A percentile compares a stretch with the other conserved stretches of the same genome.
These are phyloP conservation scores for Phaeosphaeriaceae sp. DNA, from an alignment of 2,329 filamentous ascomycete genomes.

Conservation along the genomic window DNA sequence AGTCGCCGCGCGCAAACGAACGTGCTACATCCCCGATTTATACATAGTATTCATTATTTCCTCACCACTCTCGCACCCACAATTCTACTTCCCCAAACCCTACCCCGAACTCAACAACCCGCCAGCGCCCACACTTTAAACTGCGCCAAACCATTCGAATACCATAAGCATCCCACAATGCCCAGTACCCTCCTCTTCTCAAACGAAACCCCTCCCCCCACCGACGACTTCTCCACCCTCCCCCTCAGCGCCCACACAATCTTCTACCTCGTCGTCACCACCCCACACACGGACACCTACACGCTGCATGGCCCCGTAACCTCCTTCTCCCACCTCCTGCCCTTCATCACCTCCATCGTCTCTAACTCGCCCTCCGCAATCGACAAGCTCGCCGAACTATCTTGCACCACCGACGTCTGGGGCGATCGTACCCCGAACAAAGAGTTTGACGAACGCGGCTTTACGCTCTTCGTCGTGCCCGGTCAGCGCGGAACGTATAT, in stretches of 20 bases:
- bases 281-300: conserved; percentile 29
- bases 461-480: conserved; percentile 19
- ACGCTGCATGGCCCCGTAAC: conserved; percentile 23
- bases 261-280: conserved; percentile 33
- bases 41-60: neutral
- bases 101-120: neutral
- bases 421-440: conserved; percentile 5
- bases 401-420: conserved; percentile 9
- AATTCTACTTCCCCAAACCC: neutral
- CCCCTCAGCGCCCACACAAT: conserved; percentile 13
- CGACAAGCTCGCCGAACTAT: conserved; percentile 20
- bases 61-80: neutral
- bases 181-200: neutral
- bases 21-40: neutral
- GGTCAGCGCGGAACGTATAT: conserved; percentile 24
- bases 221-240: conserved; percentile 19
- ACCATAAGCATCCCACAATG: neutral
- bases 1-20: conserved; percentile 9
- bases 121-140: neutral
- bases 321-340: conserved; percentile 25
- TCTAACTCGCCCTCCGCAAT: conserved; percentile 28
- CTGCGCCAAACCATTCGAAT: neutral
- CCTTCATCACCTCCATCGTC: conserved; percentile 15
- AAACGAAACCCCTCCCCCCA: conserved; percentile 2
- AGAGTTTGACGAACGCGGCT: conserved; percentile 12